Base-by-base conservation (phyloP, 1,284 basidiomycete genomes). In the Cryptococcus sp. region DNA sequence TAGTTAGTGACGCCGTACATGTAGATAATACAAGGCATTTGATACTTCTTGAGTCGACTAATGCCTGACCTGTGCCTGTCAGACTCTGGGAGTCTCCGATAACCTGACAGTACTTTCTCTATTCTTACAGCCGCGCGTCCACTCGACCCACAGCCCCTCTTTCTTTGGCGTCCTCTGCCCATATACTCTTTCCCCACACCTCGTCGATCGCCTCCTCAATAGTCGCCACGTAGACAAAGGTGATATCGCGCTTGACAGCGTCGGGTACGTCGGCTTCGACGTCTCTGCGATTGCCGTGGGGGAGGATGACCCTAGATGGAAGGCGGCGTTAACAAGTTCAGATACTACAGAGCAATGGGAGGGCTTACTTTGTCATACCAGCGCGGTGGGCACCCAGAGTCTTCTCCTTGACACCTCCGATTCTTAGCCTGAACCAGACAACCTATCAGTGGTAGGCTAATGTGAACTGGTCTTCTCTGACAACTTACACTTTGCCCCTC, bases 391-490 rank as follows among this genome's bases (percentile, higher is more conserved):
- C 92, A 1, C 91, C 91, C 3, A 94, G 82, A 54, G 93, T 91
- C 81, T 95, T 94, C 79, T 95, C 91, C 78, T 93, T 94, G 63
- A 95, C 79, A 0, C 92, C 92, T 12, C 92, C 92, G 3, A 96
- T 92, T 15, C 54, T 42, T n/a, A 60, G 35, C 9, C 57, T 59
- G 33, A 9, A 33, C 4, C 4, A 23, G 33, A 35, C 23, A 3
- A 6, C 28, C 28, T n/a, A 2, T 91, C 88, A 0, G 92, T 83
- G 4, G 28, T 9, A 33, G 9, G 28, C 28, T 33, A 4, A 9
- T 33, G 28, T 4, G 28, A 23, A 36, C 9, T 4, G 4, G n/a
- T 11, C 2, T 33, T 1, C 7, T 28, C 15, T n/a, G 9, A 6
- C 15, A 18, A 62, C 69, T 66, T 51, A 71, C 65, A 95, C 90